These are phyloP conservation scores for Megacollybia platyphylla DNA, from an alignment of 1,284 basidiomycete species.

Conservation along the genomic window DNA sequence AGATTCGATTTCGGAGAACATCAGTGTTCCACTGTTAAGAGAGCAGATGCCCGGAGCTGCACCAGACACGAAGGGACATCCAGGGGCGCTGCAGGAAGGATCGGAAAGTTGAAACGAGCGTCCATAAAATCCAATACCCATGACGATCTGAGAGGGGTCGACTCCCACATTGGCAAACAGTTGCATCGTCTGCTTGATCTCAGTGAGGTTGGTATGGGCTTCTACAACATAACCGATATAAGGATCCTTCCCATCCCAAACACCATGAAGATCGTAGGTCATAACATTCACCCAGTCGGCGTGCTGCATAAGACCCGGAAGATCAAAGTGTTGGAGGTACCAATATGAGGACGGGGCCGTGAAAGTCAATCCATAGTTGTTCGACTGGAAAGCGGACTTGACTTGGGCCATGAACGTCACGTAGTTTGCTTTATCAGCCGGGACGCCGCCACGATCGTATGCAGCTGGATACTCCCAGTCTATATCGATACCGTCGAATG, in stretches of 20 bases:
- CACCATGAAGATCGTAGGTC: conserved; percentile 15
- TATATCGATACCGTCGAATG: conserved; percentile 80
- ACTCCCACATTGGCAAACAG: conserved; percentile 2
- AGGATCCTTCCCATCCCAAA: conserved; percentile 8
- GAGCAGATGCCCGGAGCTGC: too few species aligned
- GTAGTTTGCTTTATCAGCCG: conserved; percentile 10
- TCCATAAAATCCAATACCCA: conserved; percentile 17
- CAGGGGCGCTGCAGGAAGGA: background rate
- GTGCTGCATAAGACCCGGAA: conserved; percentile 11
- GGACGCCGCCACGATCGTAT: conserved; percentile 8
- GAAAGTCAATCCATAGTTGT: conserved; percentile 11
- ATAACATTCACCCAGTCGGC: conserved; percentile 4
- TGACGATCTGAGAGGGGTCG: conserved; percentile 10
- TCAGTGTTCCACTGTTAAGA: too few species aligned
- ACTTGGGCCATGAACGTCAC: conserved; percentile 10
- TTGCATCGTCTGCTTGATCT: background rate
- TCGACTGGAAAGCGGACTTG: conserved; percentile 8
- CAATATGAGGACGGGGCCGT: conserved; percentile 15
- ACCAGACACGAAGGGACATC: too few species aligned
- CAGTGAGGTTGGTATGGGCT: conserved; percentile 12
- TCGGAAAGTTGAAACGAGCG: conserved; percentile 13
- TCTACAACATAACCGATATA: conserved; percentile 4
- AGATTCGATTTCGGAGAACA: too few species aligned
- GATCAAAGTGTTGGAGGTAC: conserved; percentile 19
- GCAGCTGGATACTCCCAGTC: conserved; percentile 85